These are phyloP conservation scores for Ananas comosus DNA, from an alignment of 176 grass and related monocot species.

Conservation along the genomic window DNA sequence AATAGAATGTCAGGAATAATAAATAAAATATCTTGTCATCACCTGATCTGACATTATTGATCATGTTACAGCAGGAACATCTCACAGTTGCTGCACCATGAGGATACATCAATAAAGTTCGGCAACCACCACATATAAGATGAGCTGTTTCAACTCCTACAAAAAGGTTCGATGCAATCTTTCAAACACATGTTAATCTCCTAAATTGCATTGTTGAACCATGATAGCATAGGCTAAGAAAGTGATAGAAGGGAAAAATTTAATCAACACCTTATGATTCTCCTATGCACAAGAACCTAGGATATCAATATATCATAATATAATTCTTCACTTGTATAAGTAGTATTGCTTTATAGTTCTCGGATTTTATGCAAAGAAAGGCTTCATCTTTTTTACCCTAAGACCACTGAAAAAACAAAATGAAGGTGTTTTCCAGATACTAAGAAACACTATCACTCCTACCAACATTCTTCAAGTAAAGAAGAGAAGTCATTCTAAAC, in stretches of 20 bases:
- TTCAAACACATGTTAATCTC: constrained; percentile 11
- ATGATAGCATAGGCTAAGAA: constrained; percentile 1
- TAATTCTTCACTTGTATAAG: too few relatives aligned
- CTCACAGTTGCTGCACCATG: constrained; percentile 58
- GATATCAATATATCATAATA: too few relatives aligned
- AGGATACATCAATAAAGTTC: constrained; percentile 81
- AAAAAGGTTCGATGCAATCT: constrained; percentile 14
- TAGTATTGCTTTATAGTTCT: too few relatives aligned
- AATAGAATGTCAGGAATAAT: background rate
- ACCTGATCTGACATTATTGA: constrained; percentile 82
- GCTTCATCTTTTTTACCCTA: too few relatives aligned
- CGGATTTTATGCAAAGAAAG: too few relatives aligned
- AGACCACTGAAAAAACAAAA: too few relatives aligned
- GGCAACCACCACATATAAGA: constrained; percentile 73
- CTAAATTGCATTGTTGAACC: background rate
- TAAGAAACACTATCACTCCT: too few relatives aligned
- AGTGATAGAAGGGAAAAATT: background rate
- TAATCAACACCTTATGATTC: background rate
- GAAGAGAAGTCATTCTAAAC: background rate
- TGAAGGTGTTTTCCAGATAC: too few relatives aligned
- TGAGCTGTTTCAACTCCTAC: constrained; percentile 79
- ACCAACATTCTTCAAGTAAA: background rate
- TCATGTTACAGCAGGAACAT: constrained; percentile 82
- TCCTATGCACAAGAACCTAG: too few relatives aligned
- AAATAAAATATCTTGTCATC: constrained; percentile 4